These are phyloP conservation scores for Backusella macrospora DNA, from an alignment of 192 early-diverging fungal genomes.

Conservation along the genomic window DNA sequence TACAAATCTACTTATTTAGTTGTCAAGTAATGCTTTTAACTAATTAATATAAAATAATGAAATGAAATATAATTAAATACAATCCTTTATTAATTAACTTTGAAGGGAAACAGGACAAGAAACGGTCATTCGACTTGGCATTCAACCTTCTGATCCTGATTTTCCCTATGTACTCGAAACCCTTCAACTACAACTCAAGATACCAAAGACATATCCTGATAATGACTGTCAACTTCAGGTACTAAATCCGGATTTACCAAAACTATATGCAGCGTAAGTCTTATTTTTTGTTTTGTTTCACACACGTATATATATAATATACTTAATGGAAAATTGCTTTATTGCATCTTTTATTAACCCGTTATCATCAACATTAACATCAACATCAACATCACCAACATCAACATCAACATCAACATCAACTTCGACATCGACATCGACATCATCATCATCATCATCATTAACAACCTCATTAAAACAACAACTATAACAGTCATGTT, in stretches of 20 bases:
- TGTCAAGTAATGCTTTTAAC: constrained; percentile 14
- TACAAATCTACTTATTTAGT: constrained; percentile 19
- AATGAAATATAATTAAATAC: too few species aligned
- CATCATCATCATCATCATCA: background rate
- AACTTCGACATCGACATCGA: background rate
- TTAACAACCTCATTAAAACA: background rate
- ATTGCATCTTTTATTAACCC: too few species aligned
- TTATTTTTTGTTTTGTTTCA: background rate
- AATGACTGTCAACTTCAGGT: constrained; percentile 46
- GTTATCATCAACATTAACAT: too few species aligned
- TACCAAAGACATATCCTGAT: constrained; percentile 57
- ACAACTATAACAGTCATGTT: constrained; percentile 48
- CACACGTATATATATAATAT: background rate
- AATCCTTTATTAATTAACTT: too few species aligned
- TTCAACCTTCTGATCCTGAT: constrained; percentile 68
- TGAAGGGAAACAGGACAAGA: constrained; percentile 11
- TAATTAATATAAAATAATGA: too few species aligned
- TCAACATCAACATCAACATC: background rate
- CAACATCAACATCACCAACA: background rate
- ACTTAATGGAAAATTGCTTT: too few species aligned
- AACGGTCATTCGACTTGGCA: constrained; percentile 32
- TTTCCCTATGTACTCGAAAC: constrained; percentile 76
- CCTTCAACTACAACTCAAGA: constrained; percentile 57
- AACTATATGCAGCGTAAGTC: constrained; percentile 45
- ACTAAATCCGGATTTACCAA: constrained; percentile 54